phyloP scores from a whole-genome alignment of 768 basidiomycete species.

The Tricholomella constricta region DNA sequence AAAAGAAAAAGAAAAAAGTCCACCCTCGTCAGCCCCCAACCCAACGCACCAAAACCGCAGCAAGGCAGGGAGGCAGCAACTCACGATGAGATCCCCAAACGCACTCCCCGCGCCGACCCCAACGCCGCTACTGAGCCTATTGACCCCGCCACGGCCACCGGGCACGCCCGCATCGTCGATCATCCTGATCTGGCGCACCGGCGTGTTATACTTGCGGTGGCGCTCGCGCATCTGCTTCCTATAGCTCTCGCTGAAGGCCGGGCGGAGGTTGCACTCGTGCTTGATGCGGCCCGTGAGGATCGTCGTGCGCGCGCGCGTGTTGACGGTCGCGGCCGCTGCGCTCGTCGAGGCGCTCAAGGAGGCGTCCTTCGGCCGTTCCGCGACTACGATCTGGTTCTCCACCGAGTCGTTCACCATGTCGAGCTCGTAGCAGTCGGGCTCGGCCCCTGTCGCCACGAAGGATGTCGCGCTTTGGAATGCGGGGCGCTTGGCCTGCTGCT shows the following conservation, averaged over 20 bases:
- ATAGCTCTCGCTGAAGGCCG: constrained; percentile 67
- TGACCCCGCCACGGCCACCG: constrained; percentile 73
- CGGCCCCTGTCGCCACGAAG: constrained; percentile 33
- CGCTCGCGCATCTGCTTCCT: constrained; percentile 73
- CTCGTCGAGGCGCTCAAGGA: constrained; percentile 36
- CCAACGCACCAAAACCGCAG: too few species aligned
- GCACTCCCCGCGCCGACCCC: constrained; percentile 55
- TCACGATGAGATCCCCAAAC: constrained; percentile 68
- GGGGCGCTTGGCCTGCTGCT: constrained; percentile 38
- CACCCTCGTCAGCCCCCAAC: too few species aligned
- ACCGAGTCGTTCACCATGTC: constrained; percentile 85
- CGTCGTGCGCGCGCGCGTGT: constrained; percentile 70
- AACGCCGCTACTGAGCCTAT: constrained; percentile 77
- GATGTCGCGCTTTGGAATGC: constrained; percentile 36
- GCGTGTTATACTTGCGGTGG: constrained; percentile 65
- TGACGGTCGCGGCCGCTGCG: constrained; percentile 43
- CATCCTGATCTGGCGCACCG: constrained; percentile 63
- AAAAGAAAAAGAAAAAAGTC: too few species aligned
- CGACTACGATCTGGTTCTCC: constrained; percentile 85
- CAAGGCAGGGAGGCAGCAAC: constrained; percentile 35
- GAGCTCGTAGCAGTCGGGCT: constrained; percentile 80
- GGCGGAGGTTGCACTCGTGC: constrained; percentile 77
- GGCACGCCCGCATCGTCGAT: constrained; percentile 72
- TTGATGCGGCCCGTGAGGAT: constrained; percentile 80
- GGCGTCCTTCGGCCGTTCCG: constrained; percentile 74